Evolutionary conservation across 345 rosid species (phyloP).

Genomic region (Lumnitzera littorea): DNA sequence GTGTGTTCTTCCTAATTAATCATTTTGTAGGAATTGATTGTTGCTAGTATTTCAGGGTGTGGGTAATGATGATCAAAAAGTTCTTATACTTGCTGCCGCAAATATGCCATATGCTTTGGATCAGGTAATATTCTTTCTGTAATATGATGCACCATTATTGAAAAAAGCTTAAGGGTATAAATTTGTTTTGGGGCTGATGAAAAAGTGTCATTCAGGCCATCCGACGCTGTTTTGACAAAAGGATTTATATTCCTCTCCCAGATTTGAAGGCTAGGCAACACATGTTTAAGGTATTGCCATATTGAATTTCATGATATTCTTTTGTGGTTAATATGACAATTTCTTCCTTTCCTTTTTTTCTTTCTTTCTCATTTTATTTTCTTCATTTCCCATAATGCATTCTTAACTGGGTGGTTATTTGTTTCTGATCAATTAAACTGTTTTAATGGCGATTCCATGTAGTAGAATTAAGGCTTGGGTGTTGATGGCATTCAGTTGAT

Average conservation of each 20-base stretch:
- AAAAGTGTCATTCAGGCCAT: slow-evolving; percentile 55
- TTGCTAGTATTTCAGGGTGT: slow-evolving; percentile 46
- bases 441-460: background rate
- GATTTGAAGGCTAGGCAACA: slow-evolving; percentile 86
- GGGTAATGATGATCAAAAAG: slow-evolving; percentile 80
- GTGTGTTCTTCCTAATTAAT: slow-evolving; percentile 2
- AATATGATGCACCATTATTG: slow-evolving; percentile 1
- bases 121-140: slow-evolving; percentile 44
- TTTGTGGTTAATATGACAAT: too few relatives aligned
- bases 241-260: slow-evolving; percentile 96
- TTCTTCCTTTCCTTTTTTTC: too few relatives aligned
- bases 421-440: too few relatives aligned
- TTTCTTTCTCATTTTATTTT: too few relatives aligned
- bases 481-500: slow-evolving; percentile 5
- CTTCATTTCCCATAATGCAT: too few relatives aligned
- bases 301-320: background rate
- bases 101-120: slow-evolving; percentile 93
- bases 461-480: background rate
- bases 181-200: slow-evolving; percentile 10
- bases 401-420: too few relatives aligned
- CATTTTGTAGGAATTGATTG: slow-evolving; percentile 5
- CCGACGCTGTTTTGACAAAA: slow-evolving; percentile 90
- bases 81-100: slow-evolving; percentile 92
- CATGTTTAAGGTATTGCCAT: slow-evolving; percentile 67
- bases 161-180: background rate